These are phyloP conservation scores for Podaxis pistillaris DNA, from an alignment of 768 basidiomycete species.

Conservation along the genomic window DNA sequence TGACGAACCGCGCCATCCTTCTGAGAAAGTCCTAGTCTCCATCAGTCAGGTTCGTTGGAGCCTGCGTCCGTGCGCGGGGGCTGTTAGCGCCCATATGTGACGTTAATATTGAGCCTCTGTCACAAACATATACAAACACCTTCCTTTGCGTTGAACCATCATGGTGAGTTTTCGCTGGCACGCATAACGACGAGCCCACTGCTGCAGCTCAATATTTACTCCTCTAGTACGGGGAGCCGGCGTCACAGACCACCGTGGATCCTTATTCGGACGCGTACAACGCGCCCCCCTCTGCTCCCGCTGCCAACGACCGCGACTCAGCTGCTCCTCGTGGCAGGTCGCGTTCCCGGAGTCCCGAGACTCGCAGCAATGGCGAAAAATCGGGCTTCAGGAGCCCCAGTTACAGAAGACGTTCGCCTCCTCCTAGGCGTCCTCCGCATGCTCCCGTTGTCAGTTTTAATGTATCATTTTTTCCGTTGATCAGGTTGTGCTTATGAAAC, in stretches of 20 bases:
- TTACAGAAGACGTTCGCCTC: slow-evolving; percentile 56
- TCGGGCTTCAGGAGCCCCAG: slow-evolving; percentile 46
- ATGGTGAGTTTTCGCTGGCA: slow-evolving; percentile 54
- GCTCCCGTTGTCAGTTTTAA: slow-evolving; percentile 65
- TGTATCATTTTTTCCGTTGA: slow-evolving; percentile 16
- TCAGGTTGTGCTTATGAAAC: slow-evolving; percentile 30
- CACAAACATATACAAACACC: slow-evolving; percentile 45
- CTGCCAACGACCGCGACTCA: slow-evolving; percentile 51
- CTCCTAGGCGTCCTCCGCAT: slow-evolving; percentile 64
- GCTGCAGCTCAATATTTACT: slow-evolving; percentile 17
- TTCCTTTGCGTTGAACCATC: slow-evolving; percentile 54
- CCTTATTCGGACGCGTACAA: slow-evolving; percentile 84
- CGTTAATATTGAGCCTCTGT: slow-evolving; percentile 16
- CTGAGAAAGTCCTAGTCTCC: background rate
- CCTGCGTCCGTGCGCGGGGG: slow-evolving; percentile 4
- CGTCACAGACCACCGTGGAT: slow-evolving; percentile 56
- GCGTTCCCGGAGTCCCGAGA: slow-evolving; percentile 69
- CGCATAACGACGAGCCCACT: slow-evolving; percentile 7
- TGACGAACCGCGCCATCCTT: background rate
- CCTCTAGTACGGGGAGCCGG: slow-evolving; percentile 64
- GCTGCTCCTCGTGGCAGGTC: slow-evolving; percentile 63
- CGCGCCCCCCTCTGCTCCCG: slow-evolving; percentile 51
- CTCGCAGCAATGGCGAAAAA: slow-evolving; percentile 36
- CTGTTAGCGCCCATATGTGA: slow-evolving; percentile 19
- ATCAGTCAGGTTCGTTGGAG: background rate